Evolutionary conservation across 441 rosid species (phyloP).

Genomic region (Rhodomyrtus psidioides): DNA sequence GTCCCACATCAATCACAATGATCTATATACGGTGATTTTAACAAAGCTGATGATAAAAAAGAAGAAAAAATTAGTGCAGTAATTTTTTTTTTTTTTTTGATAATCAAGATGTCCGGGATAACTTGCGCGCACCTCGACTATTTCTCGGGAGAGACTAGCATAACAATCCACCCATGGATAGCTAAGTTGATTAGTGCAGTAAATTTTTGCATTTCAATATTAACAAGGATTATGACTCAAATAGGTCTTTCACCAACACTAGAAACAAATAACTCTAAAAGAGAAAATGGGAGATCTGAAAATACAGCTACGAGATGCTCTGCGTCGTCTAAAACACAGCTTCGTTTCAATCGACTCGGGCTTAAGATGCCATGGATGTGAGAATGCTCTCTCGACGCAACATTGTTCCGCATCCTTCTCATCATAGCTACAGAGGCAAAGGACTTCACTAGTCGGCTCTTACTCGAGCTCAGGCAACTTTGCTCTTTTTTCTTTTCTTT

Average conservation of each 20-base stretch:
- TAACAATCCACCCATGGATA: too few relatives aligned
- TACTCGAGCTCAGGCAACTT: slow-evolving; percentile 66
- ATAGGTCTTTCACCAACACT: neutral
- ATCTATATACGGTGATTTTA: neutral
- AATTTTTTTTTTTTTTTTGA: too few relatives aligned
- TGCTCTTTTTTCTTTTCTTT: slow-evolving; percentile 61
- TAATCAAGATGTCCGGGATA: too few relatives aligned
- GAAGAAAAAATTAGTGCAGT: neutral
- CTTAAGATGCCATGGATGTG: slow-evolving; percentile 52
- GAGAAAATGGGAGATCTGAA: neutral
- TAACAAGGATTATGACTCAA: neutral
- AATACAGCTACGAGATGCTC: neutral
- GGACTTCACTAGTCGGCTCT: too few relatives aligned
- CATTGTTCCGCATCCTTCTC: too few relatives aligned
- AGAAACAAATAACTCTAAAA: neutral
- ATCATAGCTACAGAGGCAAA: too few relatives aligned
- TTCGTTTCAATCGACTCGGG: neutral
- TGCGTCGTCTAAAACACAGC: neutral
- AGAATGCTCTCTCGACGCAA: slow-evolving; percentile 55
- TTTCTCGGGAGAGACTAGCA: too few relatives aligned
- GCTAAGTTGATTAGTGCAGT: too few relatives aligned
- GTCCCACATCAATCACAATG: neutral
- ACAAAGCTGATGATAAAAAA: neutral
- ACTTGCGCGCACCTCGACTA: too few relatives aligned
- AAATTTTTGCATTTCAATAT: too few relatives aligned